Percentiles rank a stretch among this genome's conserved stretches.
phyloP scores from a whole-genome alignment of 2,329 filamentous ascomycete species.

The Lasiodiplodia sp. region DNA sequence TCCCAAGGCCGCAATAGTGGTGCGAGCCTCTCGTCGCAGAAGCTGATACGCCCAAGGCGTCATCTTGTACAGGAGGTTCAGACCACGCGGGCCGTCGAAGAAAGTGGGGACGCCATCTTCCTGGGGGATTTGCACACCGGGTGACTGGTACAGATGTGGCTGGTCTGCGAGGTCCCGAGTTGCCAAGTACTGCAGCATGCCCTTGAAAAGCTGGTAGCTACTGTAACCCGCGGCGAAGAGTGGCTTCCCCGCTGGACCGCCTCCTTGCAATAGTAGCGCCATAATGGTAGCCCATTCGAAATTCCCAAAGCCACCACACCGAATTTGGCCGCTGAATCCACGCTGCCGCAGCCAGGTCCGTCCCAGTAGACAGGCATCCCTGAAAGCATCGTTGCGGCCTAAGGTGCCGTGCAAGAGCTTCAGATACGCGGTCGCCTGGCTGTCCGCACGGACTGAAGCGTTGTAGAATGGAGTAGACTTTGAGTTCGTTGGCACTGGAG shows the following conservation, averaged over 20 bases:
- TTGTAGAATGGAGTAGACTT: slow-evolving; percentile 85
- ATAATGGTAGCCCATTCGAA: slow-evolving; percentile 90
- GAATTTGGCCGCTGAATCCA: slow-evolving; percentile 75
- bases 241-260: slow-evolving; percentile 73
- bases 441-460: slow-evolving; percentile 80
- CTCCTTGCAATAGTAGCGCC: slow-evolving; percentile 80
- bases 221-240: slow-evolving; percentile 82
- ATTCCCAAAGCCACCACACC: slow-evolving; percentile 84
- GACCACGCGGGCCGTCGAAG: slow-evolving; percentile 75
- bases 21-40: slow-evolving; percentile 76
- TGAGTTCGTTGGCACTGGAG: slow-evolving; percentile 39
- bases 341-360: slow-evolving; percentile 89
- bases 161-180: slow-evolving; percentile 74
- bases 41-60: slow-evolving; percentile 79
- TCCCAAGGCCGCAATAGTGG: slow-evolving; percentile 77
- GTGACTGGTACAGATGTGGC: slow-evolving; percentile 62
- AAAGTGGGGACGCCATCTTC: slow-evolving; percentile 69
- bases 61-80: slow-evolving; percentile 94
- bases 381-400: slow-evolving; percentile 74
- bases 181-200: slow-evolving; percentile 84
- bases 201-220: slow-evolving; percentile 94
- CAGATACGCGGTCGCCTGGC: slow-evolving; percentile 75
- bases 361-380: slow-evolving; percentile 85
- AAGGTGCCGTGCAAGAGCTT: slow-evolving; percentile 75
- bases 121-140: slow-evolving; percentile 42